Base-by-base conservation (phyloP, 192 early-diverging fungal species). In the Bifiguratus adelaidae region DNA sequence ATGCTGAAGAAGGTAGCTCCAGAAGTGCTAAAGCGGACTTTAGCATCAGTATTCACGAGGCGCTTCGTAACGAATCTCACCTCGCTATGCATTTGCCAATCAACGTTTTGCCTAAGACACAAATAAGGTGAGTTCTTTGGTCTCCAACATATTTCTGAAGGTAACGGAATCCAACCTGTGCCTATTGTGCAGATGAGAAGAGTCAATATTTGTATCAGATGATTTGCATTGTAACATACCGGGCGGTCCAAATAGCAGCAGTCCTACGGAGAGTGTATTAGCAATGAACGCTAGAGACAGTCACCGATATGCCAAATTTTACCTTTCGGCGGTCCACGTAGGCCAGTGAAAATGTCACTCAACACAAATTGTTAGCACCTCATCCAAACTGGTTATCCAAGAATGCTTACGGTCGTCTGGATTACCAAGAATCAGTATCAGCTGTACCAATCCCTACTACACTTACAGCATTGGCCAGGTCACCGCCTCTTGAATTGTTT, bases 1-100 rank as follows among this genome's bases (percentile, higher is more conserved):
- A 96, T 96, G 50, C 71, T 84, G 63, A 96, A 94, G 59, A 96
- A 96, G 1, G 87, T 91, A 4, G 91, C 88, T 3, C 78, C 74
- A n/a, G 80, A 80, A 50, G 89, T 83, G 55, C 66, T 66, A 46
- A n/a, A 25, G 21, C 15, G 16, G 1, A 49, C n/a, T 24, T 18
- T 19, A 51, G 20, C 18, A 53, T 52, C 12, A 21, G 19, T 1
- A 49, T 19, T 47, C 20, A 13, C 41, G 13, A n/a, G 42, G 41
- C 8, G 32, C n/a, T 33, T 33, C 32, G 8, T 33, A n/a, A 33
- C 8, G 8, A n/a, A 33, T 33, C 8, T 19, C 50, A 46, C 43
- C 75, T 74, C 4, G 91, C 91, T 21, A 94, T 93, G 63, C 86
- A 89, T 36, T 89, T 88, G 12, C 82, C 92, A 29, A 96, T 89